Evolutionary conservation across 495 filamentous ascomycete species (phyloP).

Genomic region (Clohesyomyces aquaticus): DNA sequence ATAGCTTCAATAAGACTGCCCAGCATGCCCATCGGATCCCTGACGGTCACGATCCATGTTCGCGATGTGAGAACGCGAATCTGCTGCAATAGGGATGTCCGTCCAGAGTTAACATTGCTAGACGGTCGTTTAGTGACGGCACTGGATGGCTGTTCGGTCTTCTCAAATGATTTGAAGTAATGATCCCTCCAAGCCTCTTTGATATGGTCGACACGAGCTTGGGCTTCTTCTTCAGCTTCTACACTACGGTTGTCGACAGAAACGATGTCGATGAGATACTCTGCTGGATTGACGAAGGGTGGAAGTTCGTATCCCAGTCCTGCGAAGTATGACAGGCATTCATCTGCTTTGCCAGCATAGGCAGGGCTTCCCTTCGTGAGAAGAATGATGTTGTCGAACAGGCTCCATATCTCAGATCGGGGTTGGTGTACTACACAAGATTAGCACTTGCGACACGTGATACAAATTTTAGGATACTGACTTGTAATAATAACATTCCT

Average conservation of each 20-base stretch:
- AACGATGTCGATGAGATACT: slow-evolving; percentile 71
- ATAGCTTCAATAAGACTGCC: slow-evolving; percentile 68
- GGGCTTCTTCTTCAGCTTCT: slow-evolving; percentile 62
- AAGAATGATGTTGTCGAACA: slow-evolving; percentile 70
- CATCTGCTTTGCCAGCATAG: slow-evolving; percentile 61
- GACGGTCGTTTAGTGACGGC: slow-evolving; percentile 7
- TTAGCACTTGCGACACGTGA: background rate
- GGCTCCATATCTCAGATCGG: slow-evolving; percentile 73
- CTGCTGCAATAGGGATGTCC: slow-evolving; percentile 58
- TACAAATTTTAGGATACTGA: background rate
- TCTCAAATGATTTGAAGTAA: background rate
- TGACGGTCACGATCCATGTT: slow-evolving; percentile 66
- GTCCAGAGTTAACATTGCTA: slow-evolving; percentile 20
- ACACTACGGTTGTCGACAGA: slow-evolving; percentile 68
- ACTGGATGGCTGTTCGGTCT: background rate
- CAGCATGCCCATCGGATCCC: slow-evolving; percentile 72
- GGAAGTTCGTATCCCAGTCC: slow-evolving; percentile 60
- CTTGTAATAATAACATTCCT: slow-evolving; percentile 70
- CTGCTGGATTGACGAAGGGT: slow-evolving; percentile 72
- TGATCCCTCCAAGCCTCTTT: slow-evolving; percentile 57
- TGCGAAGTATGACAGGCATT: slow-evolving; percentile 63
- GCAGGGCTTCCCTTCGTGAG: slow-evolving; percentile 64
- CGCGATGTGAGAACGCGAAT: slow-evolving; percentile 65
- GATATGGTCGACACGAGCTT: slow-evolving; percentile 58
- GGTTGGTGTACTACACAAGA: slow-evolving; percentile 62